Evolutionary conservation across 75 land plant genomes (phyloP).

Genomic region (Pinus taeda): DNA sequence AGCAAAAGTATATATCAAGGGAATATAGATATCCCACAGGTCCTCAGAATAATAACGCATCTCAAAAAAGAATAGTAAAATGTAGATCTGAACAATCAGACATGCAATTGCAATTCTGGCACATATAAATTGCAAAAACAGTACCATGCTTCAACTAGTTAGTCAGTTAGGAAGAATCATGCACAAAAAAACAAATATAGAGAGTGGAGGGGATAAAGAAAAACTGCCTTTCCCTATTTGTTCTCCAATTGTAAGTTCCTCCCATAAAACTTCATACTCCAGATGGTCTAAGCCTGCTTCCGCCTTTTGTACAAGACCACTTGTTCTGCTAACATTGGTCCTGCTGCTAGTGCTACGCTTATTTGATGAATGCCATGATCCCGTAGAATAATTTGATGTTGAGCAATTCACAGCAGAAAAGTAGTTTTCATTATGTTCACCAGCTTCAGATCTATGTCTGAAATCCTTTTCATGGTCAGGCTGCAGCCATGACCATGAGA

Average conservation of each 20-base stretch:
- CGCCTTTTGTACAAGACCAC: neutral
- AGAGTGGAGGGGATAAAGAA: neutral
- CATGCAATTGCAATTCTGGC: too few species aligned
- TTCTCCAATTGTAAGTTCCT: conserved; percentile 39
- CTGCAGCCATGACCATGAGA: neutral
- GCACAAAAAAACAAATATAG: too few species aligned
- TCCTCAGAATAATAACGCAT: too few species aligned
- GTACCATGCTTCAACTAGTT: too few species aligned
- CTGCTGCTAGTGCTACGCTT: neutral
- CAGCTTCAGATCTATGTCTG: neutral
- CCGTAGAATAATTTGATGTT: conserved; percentile 1
- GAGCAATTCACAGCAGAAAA: conserved; percentile 9
- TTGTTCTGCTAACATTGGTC: conserved; percentile 8
- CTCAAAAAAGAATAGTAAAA: too few species aligned
- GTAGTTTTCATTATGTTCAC: conserved; percentile 26
- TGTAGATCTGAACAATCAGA: too few species aligned
- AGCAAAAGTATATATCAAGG: too few species aligned
- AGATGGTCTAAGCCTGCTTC: conserved; percentile 3
- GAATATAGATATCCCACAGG: too few species aligned
- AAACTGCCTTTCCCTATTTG: conserved; percentile 39
- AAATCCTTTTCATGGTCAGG: neutral
- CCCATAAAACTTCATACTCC: conserved; percentile 43
- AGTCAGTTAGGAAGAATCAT: too few species aligned
- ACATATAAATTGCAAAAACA: too few species aligned
- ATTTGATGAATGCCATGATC: neutral